Conservation (phyloP, 2,329 filamentous ascomycete genomes). For the Botrytis elliptica region DNA sequence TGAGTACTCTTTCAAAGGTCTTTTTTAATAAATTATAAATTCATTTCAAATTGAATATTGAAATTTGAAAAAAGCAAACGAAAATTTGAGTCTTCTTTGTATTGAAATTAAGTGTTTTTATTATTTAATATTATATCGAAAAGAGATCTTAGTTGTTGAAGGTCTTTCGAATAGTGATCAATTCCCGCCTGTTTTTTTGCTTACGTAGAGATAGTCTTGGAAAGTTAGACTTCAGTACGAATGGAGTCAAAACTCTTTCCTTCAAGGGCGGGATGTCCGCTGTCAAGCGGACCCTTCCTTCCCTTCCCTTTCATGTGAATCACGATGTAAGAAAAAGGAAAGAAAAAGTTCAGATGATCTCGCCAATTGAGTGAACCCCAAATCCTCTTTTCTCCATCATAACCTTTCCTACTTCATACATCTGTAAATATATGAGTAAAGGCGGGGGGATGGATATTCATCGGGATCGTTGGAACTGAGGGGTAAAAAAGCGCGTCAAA, state of each 20-base stretch:
- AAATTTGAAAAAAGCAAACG: no score
- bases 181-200: no score
- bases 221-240: background rate
- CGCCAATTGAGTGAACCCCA: background rate
- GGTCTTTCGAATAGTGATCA: no score
- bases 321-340: background rate
- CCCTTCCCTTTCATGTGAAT: background rate
- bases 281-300: background rate
- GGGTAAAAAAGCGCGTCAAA: background rate
- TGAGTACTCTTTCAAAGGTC: no score
- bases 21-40: no score
- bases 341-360: constrained; percentile 5
- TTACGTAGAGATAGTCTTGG: no score
- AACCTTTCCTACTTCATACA: background rate
- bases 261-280: constrained; percentile 3
- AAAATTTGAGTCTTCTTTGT: no score
- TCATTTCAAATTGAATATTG: no score
- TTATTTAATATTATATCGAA: no score
- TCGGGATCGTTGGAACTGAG: constrained; percentile 8
- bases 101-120: no score
- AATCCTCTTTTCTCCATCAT: background rate
- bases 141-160: no score
- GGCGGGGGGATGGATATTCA: background rate
- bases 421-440: background rate
- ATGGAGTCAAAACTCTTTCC: background rate